Base-by-base conservation (phyloP, 768 basidiomycete genomes). In the Royoungia palumana region DNA sequence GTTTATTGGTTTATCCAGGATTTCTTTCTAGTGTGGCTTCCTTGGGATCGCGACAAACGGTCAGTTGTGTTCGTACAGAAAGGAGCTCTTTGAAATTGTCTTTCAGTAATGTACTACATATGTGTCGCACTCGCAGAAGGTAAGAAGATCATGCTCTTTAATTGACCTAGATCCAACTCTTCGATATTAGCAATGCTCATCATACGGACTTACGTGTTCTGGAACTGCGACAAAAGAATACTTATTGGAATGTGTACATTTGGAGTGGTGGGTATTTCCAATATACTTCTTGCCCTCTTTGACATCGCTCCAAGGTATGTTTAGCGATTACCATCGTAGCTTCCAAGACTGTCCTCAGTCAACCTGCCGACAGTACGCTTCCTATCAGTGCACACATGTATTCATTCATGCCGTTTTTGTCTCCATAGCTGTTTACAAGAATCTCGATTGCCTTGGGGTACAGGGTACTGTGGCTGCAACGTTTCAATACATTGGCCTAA, bases 191-290 rank as follows among this genome's bases (percentile, higher is more conserved):
- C 20, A 3, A 59, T 59, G 50, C 50, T 60, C 32, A 47, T 60
- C 12, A 46, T 60, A 21, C 58, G 58, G 22, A 60, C 58, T 25
- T 60, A 56, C 13, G 51, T 38, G 1, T 51, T 59, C 44, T 60
- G 58, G 58, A 47, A 50, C 6, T 25, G 41, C 11, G 19, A 53
- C 17, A 60, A 30, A 54, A 60, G 22, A 45, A 44, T 60, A 12
- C 58, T 60, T 6, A 30, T 53, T 4, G 51, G 58, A 35, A 56
- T 48, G 44, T 51, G 53, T 20, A 35, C 40, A 17, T 47, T 50
- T 36, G 50, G 57, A 35, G 24, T 19, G 12, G 57, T 55, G 19
- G 7, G 57, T 44, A 9, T 28, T 44, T 41, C n/a, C 3, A 5
- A 14, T 35, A 12, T 6, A 9, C 32, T 5, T n/a, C 14, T 28